Evolutionary conservation across 1,139 yeast species (phyloP), one percentile per base, ranked within the genome.

Genomic region (Suhomyces terraborum): DNA sequence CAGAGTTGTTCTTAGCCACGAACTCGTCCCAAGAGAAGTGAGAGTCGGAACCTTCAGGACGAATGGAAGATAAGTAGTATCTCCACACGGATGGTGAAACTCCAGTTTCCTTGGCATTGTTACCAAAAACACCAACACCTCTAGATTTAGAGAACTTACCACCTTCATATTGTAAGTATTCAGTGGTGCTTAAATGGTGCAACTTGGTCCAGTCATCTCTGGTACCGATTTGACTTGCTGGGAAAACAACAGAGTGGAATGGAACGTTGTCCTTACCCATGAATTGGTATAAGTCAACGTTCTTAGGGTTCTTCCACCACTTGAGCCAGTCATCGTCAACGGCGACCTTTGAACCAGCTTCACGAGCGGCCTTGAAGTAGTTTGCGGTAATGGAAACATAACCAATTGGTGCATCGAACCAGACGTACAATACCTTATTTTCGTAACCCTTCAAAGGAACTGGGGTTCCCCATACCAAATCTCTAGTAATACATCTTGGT

Each of bases 191-290:
- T 53, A 93, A 69, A 64, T 91, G 96, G 59, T 88, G 88, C 53
- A 91, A 76, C 79, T 80, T 84, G 45, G 97, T 91, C 98, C 98
- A 93, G 34, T 74, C 59, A 45, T 91, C 94, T 20, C 76, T 69
- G 17, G 98, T 91, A 64, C 98, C 99, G 38, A 93, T 70, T 66
- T 84, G 85, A 30, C 95, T 71, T 34, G 94, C 82, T 47, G 99
- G 99, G 88, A 91, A 93, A 44, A 93, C 95, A 45, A 94, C 98
- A 1, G 96, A 86, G 61, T 93, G 99, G 88, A 93, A 93, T 29
- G 98, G 98, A 54, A 91, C 97, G 59, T 93, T 93, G 66, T 93
- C 99, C 68, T 93, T 93, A 69, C 99, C 99, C 99, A 93, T 93
- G 65, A 93, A 93, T 72, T 93, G 98, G 64, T 87, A 89, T 51